phyloP scores from a whole-genome alignment of 148 eudicot species.

The Rheum nobile region DNA sequence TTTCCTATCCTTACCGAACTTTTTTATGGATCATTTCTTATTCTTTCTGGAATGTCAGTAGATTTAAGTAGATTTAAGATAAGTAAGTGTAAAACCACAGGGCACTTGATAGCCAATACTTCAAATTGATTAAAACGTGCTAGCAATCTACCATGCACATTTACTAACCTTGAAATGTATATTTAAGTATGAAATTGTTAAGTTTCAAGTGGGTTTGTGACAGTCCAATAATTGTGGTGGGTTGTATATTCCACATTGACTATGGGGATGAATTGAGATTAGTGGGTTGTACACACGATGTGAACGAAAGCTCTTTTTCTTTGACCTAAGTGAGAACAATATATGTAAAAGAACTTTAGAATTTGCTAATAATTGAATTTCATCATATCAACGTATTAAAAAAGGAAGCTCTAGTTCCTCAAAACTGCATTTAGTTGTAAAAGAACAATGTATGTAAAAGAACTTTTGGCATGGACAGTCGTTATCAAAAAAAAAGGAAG shows the following conservation, averaged over 20 bases:
- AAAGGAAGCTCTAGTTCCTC: too few species aligned
- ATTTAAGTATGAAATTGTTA: background rate
- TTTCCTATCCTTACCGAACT: background rate
- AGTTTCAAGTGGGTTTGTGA: background rate
- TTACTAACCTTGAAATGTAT: background rate
- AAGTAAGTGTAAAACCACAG: background rate
- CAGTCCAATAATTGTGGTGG: background rate
- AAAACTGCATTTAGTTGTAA: background rate
- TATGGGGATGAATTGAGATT: background rate
- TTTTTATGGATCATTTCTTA: background rate
- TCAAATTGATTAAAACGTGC: background rate
- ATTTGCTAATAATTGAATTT: background rate
- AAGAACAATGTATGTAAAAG: too few species aligned
- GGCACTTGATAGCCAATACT: background rate
- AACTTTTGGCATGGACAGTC: conserved; percentile 85
- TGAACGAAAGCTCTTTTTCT: background rate
- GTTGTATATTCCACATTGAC: background rate
- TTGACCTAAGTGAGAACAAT: background rate
- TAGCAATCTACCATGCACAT: background rate
- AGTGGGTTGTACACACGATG: background rate
- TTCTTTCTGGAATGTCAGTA: background rate
- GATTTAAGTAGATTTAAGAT: background rate
- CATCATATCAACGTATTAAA: background rate
- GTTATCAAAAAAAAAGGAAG: conserved; percentile 50
- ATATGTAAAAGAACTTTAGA: background rate